Conservation (phyloP, 257 asterid species). For the Capsicum pubescens region DNA sequence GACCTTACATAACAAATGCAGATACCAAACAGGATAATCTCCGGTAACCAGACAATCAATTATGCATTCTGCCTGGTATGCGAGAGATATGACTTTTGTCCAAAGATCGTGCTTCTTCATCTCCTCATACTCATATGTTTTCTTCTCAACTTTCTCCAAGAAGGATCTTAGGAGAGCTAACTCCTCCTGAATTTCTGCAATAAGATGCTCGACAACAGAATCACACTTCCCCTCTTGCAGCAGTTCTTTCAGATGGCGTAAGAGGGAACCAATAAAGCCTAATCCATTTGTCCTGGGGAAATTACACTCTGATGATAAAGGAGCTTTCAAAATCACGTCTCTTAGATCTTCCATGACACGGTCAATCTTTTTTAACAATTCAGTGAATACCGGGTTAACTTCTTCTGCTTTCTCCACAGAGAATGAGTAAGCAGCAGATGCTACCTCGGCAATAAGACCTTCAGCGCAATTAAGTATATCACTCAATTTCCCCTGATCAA, state of each 20-base stretch:
- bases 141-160: background rate
- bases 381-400: background rate
- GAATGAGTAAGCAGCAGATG: no score
- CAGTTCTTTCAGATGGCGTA: no score
- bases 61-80: conserved; percentile 1
- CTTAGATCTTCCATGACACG: background rate
- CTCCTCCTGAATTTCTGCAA: no score
- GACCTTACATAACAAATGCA: background rate
- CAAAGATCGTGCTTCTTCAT: background rate
- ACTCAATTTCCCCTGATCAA: no score
- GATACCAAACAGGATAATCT: background rate
- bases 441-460: no score
- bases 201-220: no score
- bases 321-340: background rate
- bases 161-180: background rate
- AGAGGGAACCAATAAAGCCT: background rate
- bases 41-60: background rate
- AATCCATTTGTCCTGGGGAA: background rate
- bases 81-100: background rate
- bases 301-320: background rate
- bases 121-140: background rate
- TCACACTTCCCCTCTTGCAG: no score
- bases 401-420: background rate
- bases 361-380: background rate
- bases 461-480: no score